phyloP scores from a whole-genome alignment of 192 early-diverging fungal species.

The Dissophora globulifera region DNA sequence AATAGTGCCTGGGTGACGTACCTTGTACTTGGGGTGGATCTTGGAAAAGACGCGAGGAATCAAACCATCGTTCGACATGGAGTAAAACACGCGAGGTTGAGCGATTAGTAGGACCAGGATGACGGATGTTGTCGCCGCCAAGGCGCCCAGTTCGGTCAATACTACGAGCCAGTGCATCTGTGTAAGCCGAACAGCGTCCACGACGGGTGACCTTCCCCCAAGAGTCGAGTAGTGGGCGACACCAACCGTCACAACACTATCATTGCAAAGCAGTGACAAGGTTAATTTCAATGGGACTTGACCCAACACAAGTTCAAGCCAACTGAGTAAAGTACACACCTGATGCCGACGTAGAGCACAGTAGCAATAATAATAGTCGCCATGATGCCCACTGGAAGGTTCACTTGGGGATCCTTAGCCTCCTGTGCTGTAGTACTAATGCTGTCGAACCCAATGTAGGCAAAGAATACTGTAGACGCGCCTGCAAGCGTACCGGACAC shows the following conservation, averaged over 20 bases:
- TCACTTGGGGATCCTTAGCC: constrained; percentile 77
- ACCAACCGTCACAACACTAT: constrained; percentile 76
- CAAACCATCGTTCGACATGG: constrained; percentile 86
- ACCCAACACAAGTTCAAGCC: too few relatives aligned
- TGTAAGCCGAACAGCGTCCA: constrained; percentile 56
- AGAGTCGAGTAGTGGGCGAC: constrained; percentile 69
- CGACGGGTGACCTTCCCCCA: constrained; percentile 64
- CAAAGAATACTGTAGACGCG: constrained; percentile 82
- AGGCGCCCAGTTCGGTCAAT: constrained; percentile 78
- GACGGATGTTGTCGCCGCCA: constrained; percentile 83
- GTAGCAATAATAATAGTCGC: constrained; percentile 80
- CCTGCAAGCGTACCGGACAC: constrained; percentile 77
- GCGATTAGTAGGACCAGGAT: constrained; percentile 79
- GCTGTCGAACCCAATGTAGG: constrained; percentile 89
- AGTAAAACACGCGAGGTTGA: constrained; percentile 88
- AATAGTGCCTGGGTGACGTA: too few relatives aligned
- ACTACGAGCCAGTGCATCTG: constrained; percentile 75
- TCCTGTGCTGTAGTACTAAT: constrained; percentile 90
- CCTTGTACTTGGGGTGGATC: constrained; percentile 69
- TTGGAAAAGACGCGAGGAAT: constrained; percentile 76
- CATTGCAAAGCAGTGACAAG: too few relatives aligned
- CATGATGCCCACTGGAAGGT: constrained; percentile 92
- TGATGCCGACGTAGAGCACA: constrained; percentile 77
- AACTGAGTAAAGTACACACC: constrained; percentile 13
- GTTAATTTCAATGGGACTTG: too few relatives aligned